These are phyloP conservation scores for Penicillium sclerotigenum DNA, from an alignment of 2,329 filamentous ascomycete genomes.

Conservation along the genomic window DNA sequence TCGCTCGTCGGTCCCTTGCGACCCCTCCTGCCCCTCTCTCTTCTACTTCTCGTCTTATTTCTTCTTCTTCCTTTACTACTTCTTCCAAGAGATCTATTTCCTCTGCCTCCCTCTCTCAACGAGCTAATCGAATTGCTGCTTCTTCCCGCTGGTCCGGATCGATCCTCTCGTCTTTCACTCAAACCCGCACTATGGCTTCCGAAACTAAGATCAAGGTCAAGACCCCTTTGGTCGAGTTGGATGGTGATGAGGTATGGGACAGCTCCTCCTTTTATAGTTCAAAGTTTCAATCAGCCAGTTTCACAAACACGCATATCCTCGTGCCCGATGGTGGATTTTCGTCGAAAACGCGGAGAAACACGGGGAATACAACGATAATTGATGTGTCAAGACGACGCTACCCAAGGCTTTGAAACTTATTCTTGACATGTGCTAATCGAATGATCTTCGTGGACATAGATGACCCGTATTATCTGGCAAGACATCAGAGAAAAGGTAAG, in stretches of 20 bases:
- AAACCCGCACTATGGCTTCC: constrained; percentile 48
- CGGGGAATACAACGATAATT: constrained; percentile 19
- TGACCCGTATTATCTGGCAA: constrained; percentile 99
- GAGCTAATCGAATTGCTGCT: constrained; percentile 20
- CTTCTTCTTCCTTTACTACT: constrained; percentile 24
- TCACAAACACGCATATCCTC: constrained; percentile 22
- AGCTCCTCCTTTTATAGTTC: constrained; percentile 10
- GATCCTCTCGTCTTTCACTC: constrained; percentile 29
- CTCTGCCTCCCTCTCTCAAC: constrained; percentile 23
- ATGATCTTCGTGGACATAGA: constrained; percentile 50
- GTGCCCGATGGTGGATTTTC: constrained; percentile 23
- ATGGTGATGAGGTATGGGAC: constrained; percentile 64
- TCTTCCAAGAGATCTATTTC: constrained; percentile 29
- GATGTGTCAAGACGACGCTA: constrained; percentile 22
- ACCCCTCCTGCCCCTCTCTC: constrained; percentile 31
- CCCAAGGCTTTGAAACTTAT: not conserved
- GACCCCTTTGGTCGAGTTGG: constrained; percentile 97
- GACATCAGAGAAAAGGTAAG: constrained; percentile 90
- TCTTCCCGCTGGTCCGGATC: constrained; percentile 33
- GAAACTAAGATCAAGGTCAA: constrained; percentile 95
- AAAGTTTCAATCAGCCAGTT: constrained; percentile 12
- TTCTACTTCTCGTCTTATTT: constrained; percentile 29
- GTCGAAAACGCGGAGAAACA: constrained; percentile 34
- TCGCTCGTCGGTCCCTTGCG: constrained; percentile 34
- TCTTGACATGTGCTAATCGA: constrained; percentile 21